phyloP scores from a whole-genome alignment of 371 early-diverging fungal species.

The Mortierella sp. region DNA sequence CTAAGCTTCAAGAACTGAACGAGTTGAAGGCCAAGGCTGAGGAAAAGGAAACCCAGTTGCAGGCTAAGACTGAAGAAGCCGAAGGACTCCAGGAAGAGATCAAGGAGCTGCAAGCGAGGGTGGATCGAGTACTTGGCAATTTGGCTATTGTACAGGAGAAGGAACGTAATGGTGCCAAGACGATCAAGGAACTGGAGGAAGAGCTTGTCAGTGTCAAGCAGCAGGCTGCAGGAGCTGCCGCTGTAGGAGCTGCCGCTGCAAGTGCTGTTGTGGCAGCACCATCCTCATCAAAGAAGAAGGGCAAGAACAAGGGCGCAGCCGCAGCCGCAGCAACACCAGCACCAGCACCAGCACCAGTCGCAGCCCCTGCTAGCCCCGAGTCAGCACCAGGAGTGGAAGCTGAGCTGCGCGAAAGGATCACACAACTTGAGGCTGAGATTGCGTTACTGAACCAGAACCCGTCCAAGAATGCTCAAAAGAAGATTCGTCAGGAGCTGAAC shows the following conservation, averaged over 20 bases:
- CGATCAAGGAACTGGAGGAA: slow-evolving; percentile 18
- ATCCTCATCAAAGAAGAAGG: no score
- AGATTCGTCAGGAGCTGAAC: slow-evolving; percentile 48
- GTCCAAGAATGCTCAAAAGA: slow-evolving; percentile 51
- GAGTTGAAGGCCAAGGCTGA: no score
- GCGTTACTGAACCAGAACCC: slow-evolving; percentile 23
- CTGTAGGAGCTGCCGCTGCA: no score
- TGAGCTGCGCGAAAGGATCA: slow-evolving; percentile 26
- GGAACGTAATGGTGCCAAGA: slow-evolving; percentile 14
- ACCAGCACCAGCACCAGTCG: slow-evolving; percentile 6
- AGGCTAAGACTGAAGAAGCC: no score
- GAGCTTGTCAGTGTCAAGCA: slow-evolving; percentile 25
- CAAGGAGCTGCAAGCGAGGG: no score
- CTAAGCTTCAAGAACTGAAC: no score
- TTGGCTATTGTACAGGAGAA: slow-evolving; percentile 27
- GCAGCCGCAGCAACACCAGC: slow-evolving; percentile 5
- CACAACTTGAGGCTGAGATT: slow-evolving; percentile 38
- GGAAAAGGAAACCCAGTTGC: no score
- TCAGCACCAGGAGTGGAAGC: slow-evolving; percentile 7
- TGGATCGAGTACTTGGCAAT: no score
- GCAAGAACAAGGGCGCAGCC: slow-evolving; percentile 14
- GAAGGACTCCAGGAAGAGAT: no score
- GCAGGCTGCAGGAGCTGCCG: no score
- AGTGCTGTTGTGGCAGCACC: no score
- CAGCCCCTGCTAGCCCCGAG: neutral